Base-by-base conservation (phyloP, 169 alveolate genomes). In the Plasmodium gonderi region DNA sequence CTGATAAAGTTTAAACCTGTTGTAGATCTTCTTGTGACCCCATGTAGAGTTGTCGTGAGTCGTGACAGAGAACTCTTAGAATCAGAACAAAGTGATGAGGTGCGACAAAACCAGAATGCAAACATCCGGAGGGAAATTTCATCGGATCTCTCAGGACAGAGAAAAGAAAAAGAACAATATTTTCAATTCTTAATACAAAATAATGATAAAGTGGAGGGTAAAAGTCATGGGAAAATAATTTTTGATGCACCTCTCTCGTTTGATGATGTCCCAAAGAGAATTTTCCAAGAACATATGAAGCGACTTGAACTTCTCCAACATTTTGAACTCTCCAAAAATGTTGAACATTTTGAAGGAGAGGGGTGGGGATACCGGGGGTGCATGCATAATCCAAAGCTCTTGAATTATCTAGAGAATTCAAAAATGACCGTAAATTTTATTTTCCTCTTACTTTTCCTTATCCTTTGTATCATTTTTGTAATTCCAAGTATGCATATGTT, bases 1-100 rank as follows among this genome's bases (percentile, higher is more conserved):
- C 33, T 36, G 6, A 74, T 85, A 6, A 85, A 74, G 17, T 85
- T 85, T 85, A 82, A 75, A 40, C 92, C 92, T 1, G 45, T 75
- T 31, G 67, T 5, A 3, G 68, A 85, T 4, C 40, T 85, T 11
- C 78, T 72, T 3, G 14, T 76, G 36, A 76, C 92, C 14, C 77
- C 85, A 0, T 85, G 92, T 29, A 49, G 36, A 20, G 79, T 85
- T 29, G 38, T 51, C 44, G 79, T 85, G n/a, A 17, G 79, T 3
- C 40, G 45, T 44, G 44, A 68, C 2, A 23, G 23, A 33, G 44
- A 8, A 9, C 1, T 2, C 3, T 2, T 7, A 12, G 47, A 9
- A 45, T 8, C n/a, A 8, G 75, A 81, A 23, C 51, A 68, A 26
- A 33, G 6, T 54, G 38, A 31, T 12, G 54, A 69, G 79, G 20